Percentiles rank a stretch among this genome's conserved stretches.
Conservation (phyloP, 1,284 basidiomycete species). For the Lentinus polychrous region DNA sequence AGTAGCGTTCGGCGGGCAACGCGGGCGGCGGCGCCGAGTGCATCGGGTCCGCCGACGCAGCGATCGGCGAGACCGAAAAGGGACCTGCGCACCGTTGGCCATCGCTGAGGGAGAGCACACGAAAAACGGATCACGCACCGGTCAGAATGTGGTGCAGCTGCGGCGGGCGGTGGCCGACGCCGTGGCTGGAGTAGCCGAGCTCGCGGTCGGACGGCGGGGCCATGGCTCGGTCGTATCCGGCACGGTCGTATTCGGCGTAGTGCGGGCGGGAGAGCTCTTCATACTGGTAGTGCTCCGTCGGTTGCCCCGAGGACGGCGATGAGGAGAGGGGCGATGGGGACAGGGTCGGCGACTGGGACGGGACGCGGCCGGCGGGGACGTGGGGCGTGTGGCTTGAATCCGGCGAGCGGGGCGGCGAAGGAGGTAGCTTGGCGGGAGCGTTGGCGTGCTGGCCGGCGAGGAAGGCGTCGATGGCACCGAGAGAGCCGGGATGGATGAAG, state of each 20-base stretch:
- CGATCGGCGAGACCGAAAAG: neutral
- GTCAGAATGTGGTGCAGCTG: neutral
- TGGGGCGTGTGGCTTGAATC: neutral
- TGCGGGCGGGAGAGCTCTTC: neutral
- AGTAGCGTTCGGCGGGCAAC: neutral
- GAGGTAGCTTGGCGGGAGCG: neutral
- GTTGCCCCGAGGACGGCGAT: neutral
- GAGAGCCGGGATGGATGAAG: neutral
- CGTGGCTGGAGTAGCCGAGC: neutral
- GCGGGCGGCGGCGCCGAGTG: neutral
- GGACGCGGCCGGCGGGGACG: neutral
- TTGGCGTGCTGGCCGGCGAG: neutral
- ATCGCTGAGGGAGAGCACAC: neutral
- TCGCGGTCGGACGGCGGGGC: neutral
- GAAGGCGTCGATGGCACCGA: neutral
- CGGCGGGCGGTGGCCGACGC: neutral
- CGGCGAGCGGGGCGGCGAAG: neutral
- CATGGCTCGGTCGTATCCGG: neutral
- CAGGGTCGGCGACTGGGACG: neutral
- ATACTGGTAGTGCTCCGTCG: neutral
- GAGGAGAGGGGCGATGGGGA: constrained; percentile 1
- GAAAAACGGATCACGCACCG: neutral
- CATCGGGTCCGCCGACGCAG: neutral
- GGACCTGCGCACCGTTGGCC: neutral
- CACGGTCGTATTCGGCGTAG: neutral